Evolutionary conservation across 768 basidiomycete genomes (phyloP).

Genomic region (Favolaschia claudopus): DNA sequence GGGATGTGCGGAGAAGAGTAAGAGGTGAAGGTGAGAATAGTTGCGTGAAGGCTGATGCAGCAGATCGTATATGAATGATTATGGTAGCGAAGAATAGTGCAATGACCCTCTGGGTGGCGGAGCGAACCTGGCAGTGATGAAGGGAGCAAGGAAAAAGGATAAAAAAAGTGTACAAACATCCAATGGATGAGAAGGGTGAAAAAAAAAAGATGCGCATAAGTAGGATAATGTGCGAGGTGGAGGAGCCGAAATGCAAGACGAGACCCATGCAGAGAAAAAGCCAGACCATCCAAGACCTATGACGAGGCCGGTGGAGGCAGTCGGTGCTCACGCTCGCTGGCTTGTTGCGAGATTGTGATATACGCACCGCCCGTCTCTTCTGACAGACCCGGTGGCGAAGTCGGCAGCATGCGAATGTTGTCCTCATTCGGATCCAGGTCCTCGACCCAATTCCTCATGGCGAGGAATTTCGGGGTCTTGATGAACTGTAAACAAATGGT

Average conservation of each 20-base stretch:
- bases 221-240: constrained; percentile 32
- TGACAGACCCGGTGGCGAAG: constrained; percentile 74
- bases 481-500: constrained; percentile 67
- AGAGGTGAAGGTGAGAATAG: constrained; percentile 30
- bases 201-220: constrained; percentile 35
- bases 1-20: constrained; percentile 5
- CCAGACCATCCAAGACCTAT: constrained; percentile 27
- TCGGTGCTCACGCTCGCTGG: constrained; percentile 71
- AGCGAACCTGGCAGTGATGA: constrained; percentile 11
- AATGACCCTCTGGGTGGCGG: constrained; percentile 22
- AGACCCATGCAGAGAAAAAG: constrained; percentile 33
- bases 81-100: constrained; percentile 16
- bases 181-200: constrained; percentile 11
- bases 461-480: constrained; percentile 84
- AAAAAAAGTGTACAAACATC: constrained; percentile 22
- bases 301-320: constrained; percentile 34
- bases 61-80: constrained; percentile 22
- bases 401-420: constrained; percentile 62
- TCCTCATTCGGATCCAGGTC: constrained; percentile 74
- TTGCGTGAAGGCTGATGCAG: constrained; percentile 33
- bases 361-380: constrained; percentile 88
- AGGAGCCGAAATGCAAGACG: constrained; percentile 28
- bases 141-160: constrained; percentile 9
- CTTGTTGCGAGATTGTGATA: constrained; percentile 84
- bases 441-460: constrained; percentile 80